phyloP scores from a whole-genome alignment of 2,329 filamentous ascomycete species.

The Apiospora arundinis region DNA sequence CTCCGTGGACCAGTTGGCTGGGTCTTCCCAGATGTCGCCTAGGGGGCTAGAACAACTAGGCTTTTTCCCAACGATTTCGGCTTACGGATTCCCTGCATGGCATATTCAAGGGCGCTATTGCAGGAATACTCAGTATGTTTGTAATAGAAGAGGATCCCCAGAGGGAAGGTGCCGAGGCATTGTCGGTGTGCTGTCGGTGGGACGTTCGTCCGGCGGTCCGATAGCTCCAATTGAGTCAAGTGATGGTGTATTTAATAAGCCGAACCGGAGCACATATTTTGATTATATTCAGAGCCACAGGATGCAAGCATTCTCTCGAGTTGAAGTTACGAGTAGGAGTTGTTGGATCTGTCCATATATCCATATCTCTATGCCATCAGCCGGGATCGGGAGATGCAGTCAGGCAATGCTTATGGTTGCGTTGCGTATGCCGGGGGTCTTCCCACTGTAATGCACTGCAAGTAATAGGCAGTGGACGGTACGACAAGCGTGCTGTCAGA shows the following conservation, averaged over 20 bases:
- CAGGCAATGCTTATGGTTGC: not conserved
- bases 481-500: not conserved
- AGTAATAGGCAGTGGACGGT: not conserved
- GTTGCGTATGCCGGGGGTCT: not conserved
- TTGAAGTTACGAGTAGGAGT: not conserved
- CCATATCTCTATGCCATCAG: not conserved
- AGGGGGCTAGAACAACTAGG: slow-evolving; percentile 5
- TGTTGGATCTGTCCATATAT: not conserved
- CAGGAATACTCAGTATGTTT: not conserved
- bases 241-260: not conserved
- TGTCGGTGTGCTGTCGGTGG: not conserved
- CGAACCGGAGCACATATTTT: not conserved
- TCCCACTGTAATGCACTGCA: slow-evolving; percentile 3
- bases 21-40: not conserved
- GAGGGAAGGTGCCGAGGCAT: not conserved
- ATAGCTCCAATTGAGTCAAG: not conserved
- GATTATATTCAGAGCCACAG: not conserved
- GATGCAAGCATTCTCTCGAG: not conserved
- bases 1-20: not conserved
- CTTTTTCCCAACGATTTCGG: slow-evolving; percentile 11
- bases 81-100: not conserved
- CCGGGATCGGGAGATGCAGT: not conserved
- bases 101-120: not conserved
- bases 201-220: slow-evolving; percentile 2
- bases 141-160: not conserved